These are phyloP conservation scores for Volvariella volvacea DNA, from an alignment of 1,284 basidiomycete genomes.

Conservation along the genomic window DNA sequence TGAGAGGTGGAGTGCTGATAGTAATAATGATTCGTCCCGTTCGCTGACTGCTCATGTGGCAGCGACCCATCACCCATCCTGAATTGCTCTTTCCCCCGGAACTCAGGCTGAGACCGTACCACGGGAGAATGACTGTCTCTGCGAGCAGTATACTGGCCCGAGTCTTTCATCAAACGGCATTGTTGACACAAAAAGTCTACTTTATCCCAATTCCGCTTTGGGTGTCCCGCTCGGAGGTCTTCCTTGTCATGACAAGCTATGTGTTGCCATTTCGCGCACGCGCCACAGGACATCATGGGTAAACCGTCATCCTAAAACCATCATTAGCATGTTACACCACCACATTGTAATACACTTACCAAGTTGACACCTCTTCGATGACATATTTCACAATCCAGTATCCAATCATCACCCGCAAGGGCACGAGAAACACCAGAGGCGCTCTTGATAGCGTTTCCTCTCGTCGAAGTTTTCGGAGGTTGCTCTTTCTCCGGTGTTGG, in stretches of 20 bases:
- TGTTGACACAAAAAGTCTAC: constrained; percentile 59
- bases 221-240: constrained; percentile 50
- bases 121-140: too few relatives aligned
- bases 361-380: constrained; percentile 60
- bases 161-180: constrained; percentile 31
- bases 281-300: constrained; percentile 74
- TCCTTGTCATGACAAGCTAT: constrained; percentile 69
- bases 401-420: constrained; percentile 62
- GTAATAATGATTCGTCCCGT: too few relatives aligned
- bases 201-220: constrained; percentile 62
- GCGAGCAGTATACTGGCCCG: too few relatives aligned
- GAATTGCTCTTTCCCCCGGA: neutral
- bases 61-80: constrained; percentile 8
- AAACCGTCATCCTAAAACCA: constrained; percentile 60
- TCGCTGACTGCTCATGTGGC: constrained; percentile 1
- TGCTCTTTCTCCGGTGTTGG: too few relatives aligned
- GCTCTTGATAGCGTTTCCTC: too few relatives aligned
- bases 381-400: constrained; percentile 81
- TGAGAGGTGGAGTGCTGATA: too few relatives aligned
- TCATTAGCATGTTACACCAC: constrained; percentile 8
- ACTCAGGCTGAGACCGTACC: too few relatives aligned
- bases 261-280: constrained; percentile 80
- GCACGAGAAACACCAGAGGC: constrained; percentile 32
- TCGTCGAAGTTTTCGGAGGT: too few relatives aligned
- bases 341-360: constrained; percentile 30